These are phyloP conservation scores for Moesziomyces sp. DNA, from an alignment of 1,284 basidiomycete species.

Conservation along the genomic window DNA sequence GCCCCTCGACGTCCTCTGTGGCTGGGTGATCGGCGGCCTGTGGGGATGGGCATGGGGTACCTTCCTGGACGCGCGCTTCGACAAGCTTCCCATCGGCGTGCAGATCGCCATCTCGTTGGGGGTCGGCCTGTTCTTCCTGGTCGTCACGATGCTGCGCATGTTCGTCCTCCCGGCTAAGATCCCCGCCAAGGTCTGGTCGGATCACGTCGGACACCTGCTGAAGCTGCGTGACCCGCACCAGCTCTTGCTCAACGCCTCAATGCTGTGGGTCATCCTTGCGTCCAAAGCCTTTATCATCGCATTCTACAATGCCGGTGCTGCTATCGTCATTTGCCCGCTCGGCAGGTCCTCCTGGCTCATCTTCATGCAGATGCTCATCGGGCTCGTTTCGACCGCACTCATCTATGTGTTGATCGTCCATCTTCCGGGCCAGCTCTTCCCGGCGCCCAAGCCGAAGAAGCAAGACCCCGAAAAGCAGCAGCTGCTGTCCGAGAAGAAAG, in stretches of 20 bases:
- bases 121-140: slow-evolving; percentile 13
- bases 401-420: slow-evolving; percentile 20
- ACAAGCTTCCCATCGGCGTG: slow-evolving; percentile 10
- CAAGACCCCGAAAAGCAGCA: slow-evolving; percentile 13
- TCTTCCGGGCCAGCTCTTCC: slow-evolving; percentile 20
- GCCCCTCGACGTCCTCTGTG: slow-evolving; percentile 22
- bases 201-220: slow-evolving; percentile 21
- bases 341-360: slow-evolving; percentile 28
- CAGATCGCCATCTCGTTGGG: slow-evolving; percentile 24
- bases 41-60: slow-evolving; percentile 28
- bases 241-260: slow-evolving; percentile 26
- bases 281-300: slow-evolving; percentile 13
- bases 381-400: slow-evolving; percentile 17
- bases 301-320: slow-evolving; percentile 20
- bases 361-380: slow-evolving; percentile 28
- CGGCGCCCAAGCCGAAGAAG: slow-evolving; percentile 24
- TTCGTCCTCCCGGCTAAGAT: slow-evolving; percentile 26
- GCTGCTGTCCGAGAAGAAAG: slow-evolving; percentile 17
- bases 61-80: slow-evolving; percentile 15
- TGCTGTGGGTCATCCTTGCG: slow-evolving; percentile 18
- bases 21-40: slow-evolving; percentile 20
- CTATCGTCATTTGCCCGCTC: slow-evolving; percentile 21
- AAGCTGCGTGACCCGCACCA: slow-evolving; percentile 20
- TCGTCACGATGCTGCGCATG: slow-evolving; percentile 18
- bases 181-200: slow-evolving; percentile 20